Conservation (phyloP, 2,329 filamentous ascomycete genomes). For the Diaporthe destruens region DNA sequence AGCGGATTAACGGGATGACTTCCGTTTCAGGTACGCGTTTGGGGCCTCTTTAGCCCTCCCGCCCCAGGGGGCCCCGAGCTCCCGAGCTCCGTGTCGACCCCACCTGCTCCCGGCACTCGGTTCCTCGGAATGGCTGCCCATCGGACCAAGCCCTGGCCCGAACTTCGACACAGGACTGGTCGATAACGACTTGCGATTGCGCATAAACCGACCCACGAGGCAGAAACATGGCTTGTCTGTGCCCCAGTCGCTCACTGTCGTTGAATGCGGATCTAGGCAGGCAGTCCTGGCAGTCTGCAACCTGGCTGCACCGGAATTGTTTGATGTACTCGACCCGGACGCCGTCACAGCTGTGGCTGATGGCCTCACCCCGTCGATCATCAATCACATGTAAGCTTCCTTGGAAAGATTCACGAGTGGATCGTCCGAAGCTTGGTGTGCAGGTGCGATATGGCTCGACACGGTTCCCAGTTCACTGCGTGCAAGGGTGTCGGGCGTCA, state of each 20-base stretch:
- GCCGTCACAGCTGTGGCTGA: conserved; percentile 36
- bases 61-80: conserved; percentile 9
- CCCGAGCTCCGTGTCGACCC: conserved; percentile 22
- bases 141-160: not conserved
- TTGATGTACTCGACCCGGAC: conserved; percentile 40
- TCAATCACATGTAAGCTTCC: conserved; percentile 23
- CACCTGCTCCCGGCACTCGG: conserved; percentile 1
- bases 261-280: conserved; percentile 29
- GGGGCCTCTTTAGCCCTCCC: conserved; percentile 27
- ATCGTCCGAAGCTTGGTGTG: conserved; percentile 30
- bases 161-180: not conserved
- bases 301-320: conserved; percentile 38
- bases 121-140: conserved; percentile 13
- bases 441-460: conserved; percentile 13
- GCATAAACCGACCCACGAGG: conserved; percentile 25
- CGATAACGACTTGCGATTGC: conserved; percentile 4
- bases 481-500: conserved; percentile 1
- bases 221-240: conserved; percentile 20
- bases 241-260: not conserved
- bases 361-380: conserved; percentile 24
- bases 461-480: conserved; percentile 3
- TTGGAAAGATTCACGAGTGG: conserved; percentile 7
- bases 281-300: conserved; percentile 39
- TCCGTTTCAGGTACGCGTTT: conserved; percentile 40
- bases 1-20: not conserved